Percentiles rank a stretch among this genome's conserved stretches.
These are phyloP conservation scores for Apiotrichum siamense DNA, from an alignment of 1,284 basidiomycete genomes.

Conservation along the genomic window DNA sequence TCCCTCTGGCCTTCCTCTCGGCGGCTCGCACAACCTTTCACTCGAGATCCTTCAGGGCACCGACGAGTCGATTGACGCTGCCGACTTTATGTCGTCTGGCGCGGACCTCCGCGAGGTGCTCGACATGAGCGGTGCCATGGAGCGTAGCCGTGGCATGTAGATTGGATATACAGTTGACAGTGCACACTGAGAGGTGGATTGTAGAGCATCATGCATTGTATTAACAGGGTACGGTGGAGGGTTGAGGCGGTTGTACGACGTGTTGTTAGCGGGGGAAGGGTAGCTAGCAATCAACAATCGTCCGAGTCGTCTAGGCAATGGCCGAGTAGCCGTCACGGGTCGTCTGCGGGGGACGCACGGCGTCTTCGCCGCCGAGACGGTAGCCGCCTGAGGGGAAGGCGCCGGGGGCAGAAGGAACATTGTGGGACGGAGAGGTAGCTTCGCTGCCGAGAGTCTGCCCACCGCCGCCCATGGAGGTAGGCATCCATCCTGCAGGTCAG, in stretches of 20 bases:
- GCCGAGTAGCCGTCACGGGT: constrained; percentile 29
- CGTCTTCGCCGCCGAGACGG: constrained; percentile 32
- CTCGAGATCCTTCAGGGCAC: constrained; percentile 86
- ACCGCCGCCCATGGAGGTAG: not conserved
- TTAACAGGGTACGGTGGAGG: constrained; percentile 1
- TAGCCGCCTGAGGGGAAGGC: constrained; percentile 28
- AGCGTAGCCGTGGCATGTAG: constrained; percentile 41
- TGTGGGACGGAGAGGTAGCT: not conserved
- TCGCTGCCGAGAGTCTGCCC: not conserved
- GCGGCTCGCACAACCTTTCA: constrained; percentile 61
- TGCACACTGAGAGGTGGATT: too few species aligned
- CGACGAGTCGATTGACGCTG: constrained; percentile 70
- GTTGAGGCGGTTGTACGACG: not conserved
- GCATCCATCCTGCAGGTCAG: constrained; percentile 5
- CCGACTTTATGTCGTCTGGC: constrained; percentile 58
- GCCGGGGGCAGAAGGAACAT: constrained; percentile 4
- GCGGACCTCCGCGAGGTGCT: constrained; percentile 30
- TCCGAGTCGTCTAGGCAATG: constrained; percentile 24
- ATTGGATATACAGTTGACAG: too few species aligned
- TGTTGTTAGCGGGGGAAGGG: too few species aligned
- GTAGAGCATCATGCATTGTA: constrained; percentile 26
- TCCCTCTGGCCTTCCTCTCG: constrained; percentile 37
- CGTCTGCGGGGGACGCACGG: constrained; percentile 8
- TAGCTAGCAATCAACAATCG: too few species aligned
- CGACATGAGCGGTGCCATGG: constrained; percentile 40